Conservation (phyloP, 805 yeast genomes). For the Candida vartiovaarae region DNA sequence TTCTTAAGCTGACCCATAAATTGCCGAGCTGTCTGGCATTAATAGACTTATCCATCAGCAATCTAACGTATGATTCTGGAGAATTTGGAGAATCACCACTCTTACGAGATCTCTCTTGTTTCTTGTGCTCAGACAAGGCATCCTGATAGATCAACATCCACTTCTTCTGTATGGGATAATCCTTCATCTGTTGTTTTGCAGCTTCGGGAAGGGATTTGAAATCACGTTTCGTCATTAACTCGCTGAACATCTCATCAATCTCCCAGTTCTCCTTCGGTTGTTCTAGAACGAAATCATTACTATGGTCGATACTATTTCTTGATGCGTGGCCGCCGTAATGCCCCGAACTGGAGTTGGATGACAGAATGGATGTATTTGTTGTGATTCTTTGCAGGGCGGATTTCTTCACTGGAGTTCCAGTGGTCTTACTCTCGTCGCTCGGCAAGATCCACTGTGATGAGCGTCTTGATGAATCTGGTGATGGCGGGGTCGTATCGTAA, state of each 20-base stretch:
- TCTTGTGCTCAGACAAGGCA: slow-evolving; percentile 66
- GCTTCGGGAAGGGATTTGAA: slow-evolving; percentile 60
- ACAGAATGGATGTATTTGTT: slow-evolving; percentile 14
- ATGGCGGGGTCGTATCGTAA: slow-evolving; percentile 18
- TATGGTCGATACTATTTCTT: slow-evolving; percentile 2
- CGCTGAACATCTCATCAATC: slow-evolving; percentile 68
- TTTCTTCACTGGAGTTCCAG: slow-evolving; percentile 15
- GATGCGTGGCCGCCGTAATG: background rate
- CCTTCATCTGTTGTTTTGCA: slow-evolving; percentile 71
- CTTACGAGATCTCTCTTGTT: slow-evolving; percentile 32
- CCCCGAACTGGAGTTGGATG: slow-evolving; percentile 2
- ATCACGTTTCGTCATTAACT: slow-evolving; percentile 78
- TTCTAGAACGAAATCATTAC: slow-evolving; percentile 35
- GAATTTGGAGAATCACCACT: slow-evolving; percentile 25
- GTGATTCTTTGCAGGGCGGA: slow-evolving; percentile 19
- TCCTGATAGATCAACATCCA: slow-evolving; percentile 92
- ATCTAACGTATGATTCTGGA: slow-evolving; percentile 73
- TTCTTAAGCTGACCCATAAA: slow-evolving; percentile 84
- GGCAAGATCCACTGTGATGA: slow-evolving; percentile 20
- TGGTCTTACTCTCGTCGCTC: slow-evolving; percentile 8
- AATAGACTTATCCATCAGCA: slow-evolving; percentile 63
- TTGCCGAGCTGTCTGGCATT: slow-evolving; percentile 67
- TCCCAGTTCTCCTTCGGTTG: slow-evolving; percentile 61
- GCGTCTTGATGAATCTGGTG: slow-evolving; percentile 23
- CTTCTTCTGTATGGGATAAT: slow-evolving; percentile 70